These are phyloP conservation scores for Bretschneidera sinensis DNA, from an alignment of 345 rosid species.

Conservation along the genomic window DNA sequence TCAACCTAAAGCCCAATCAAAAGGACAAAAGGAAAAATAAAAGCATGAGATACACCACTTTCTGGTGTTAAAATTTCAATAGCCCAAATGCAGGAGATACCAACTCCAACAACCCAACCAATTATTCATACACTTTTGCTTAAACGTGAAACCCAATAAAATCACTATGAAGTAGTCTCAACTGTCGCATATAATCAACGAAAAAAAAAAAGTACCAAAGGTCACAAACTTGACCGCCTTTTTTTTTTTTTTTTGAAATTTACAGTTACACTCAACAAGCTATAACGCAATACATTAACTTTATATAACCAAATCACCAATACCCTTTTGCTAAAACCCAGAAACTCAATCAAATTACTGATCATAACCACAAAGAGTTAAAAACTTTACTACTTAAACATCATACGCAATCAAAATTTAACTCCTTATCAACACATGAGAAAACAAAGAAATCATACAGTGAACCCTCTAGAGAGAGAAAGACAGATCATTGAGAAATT, in stretches of 20 bases:
- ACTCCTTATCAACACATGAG: conserved; percentile 5
- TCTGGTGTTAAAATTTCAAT: too few relatives aligned
- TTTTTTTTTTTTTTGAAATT: too few relatives aligned
- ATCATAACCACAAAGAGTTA: not conserved
- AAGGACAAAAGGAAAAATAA: not conserved
- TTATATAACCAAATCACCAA: not conserved
- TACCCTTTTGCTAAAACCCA: not conserved
- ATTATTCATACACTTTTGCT: too few relatives aligned
- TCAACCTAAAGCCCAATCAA: not conserved
- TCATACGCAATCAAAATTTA: not conserved
- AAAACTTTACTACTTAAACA: conserved; percentile 6
- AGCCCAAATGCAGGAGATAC: too few relatives aligned
- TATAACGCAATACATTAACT: not conserved
- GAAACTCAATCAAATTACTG: conserved; percentile 12
- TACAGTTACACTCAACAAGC: not conserved
- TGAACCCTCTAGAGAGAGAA: not conserved
- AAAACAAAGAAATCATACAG: not conserved
- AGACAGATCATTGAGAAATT: not conserved
- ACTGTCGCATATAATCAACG: not conserved
- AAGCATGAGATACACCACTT: not conserved
- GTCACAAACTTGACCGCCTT: not conserved
- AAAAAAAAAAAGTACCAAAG: not conserved
- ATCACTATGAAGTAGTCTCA: too few relatives aligned
- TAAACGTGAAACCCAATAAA: too few relatives aligned
- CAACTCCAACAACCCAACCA: too few relatives aligned